phyloP scores from a whole-genome alignment of 352 stramenopile species.

The Chrysophaeum taylorii region DNA sequence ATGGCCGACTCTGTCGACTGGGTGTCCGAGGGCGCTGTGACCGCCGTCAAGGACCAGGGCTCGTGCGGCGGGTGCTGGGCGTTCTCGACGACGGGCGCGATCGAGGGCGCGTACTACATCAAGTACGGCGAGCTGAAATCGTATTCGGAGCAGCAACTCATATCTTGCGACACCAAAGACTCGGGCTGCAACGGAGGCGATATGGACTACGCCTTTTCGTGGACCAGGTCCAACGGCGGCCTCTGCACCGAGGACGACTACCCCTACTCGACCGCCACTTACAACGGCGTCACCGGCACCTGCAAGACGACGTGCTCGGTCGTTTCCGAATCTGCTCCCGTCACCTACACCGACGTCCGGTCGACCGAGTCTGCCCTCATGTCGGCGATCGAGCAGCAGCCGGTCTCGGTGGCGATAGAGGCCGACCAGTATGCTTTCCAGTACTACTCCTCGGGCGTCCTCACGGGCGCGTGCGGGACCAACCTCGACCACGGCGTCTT shows the following conservation, averaged over 20 bases:
- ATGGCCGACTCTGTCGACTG: conserved; percentile 80
- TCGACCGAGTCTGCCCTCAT: conserved; percentile 63
- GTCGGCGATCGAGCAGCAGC: conserved; percentile 75
- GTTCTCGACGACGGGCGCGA: conserved; percentile 72
- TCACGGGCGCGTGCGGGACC: conserved; percentile 59
- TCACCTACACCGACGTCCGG: conserved; percentile 69
- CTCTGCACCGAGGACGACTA: conserved; percentile 76
- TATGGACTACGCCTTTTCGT: conserved; percentile 84
- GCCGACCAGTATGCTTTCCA: no score
- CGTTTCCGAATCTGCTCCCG: conserved; percentile 68
- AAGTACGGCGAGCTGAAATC: conserved; percentile 66
- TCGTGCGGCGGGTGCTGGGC: conserved; percentile 82
- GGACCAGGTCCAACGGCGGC: conserved; percentile 69
- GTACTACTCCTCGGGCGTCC: no score
- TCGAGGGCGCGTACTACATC: conserved; percentile 79
- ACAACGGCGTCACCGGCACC: conserved; percentile 41
- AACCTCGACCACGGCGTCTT: conserved; percentile 79
- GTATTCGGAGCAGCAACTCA: conserved; percentile 90
- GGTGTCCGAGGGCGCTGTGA: conserved; percentile 80
- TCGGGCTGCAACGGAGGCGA: conserved; percentile 80
- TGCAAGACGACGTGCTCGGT: conserved; percentile 40
- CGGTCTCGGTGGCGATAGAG: conserved; percentile 83
- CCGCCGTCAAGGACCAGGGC: conserved; percentile 79
- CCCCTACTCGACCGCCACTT: no score
- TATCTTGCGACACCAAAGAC: conserved; percentile 82